Base-by-base conservation (phyloP, 2,329 filamentous ascomycete genomes). In the Pseudocercospora musae region DNA sequence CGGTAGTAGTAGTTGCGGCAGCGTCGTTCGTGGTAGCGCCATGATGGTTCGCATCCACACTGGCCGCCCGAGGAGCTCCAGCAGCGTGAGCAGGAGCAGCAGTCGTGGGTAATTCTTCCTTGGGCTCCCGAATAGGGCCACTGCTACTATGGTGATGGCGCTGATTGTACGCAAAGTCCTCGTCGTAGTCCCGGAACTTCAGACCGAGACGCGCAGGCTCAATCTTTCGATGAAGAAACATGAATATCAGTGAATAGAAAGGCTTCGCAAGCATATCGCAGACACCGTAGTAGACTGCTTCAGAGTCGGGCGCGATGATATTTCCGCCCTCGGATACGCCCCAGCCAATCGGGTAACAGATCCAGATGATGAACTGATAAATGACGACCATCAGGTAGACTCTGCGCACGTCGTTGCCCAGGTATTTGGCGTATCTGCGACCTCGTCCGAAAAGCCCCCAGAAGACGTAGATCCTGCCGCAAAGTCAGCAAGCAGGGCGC, bases 401-500 rank as follows among this genome's bases (percentile, higher is more conserved):
- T 21, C 75, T 77, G 40, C 75, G 73, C 10, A 87, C 76, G 3
- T 82, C 79, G 0, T 74, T 69, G 0, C 86, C 85, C 0, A 86
- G 76, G 1, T 73, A 74, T 8, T 72, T 76, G 1, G 87, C 83
- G 59, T 87, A 81, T 0, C 78, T 75, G 31, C 82, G 81, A 0
- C 80, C 83, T 50, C 84, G 80, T 70, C 78, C 77, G 57, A 79
- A 75, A 9, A 65, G 46, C 13, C 42, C 60, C 57, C 57, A 63
- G 57, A 89, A 79, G 50, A 89, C 81, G 69, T 84, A 59, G 53
- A 56, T n/a, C 6, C 33, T 20, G 33, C 52, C 90, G 96, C 79
- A 84, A 89, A 80, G 73, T 76, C 53, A 93, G 92, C 88, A 99
- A 99, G 91, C 92, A 96, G 87, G 92, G 91, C 77, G 89, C 92